These are phyloP conservation scores for Lactarius pseudohatsudake DNA, from an alignment of 768 basidiomycete species.

Conservation along the genomic window DNA sequence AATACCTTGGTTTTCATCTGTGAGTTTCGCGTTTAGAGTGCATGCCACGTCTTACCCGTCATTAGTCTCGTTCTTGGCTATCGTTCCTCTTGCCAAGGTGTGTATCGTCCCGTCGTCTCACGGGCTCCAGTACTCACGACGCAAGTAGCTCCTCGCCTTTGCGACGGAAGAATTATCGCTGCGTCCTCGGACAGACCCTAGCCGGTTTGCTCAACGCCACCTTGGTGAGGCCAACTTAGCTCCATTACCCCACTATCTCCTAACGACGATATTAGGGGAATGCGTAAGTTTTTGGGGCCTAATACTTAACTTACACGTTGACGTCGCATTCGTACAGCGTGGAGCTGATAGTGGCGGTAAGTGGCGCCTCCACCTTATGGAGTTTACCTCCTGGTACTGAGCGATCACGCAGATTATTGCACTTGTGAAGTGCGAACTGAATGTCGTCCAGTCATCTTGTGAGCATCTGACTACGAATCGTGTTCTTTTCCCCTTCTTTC, in stretches of 20 bases:
- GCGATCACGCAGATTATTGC: slow-evolving; percentile 44
- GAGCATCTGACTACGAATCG: slow-evolving; percentile 25
- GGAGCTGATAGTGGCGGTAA: slow-evolving; percentile 45
- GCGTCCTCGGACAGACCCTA: slow-evolving; percentile 77
- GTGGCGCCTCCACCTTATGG: slow-evolving; percentile 24
- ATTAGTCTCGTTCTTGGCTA: slow-evolving; percentile 74
- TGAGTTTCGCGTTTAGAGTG: slow-evolving; percentile 39
- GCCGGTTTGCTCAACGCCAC: slow-evolving; percentile 87
- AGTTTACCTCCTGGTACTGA: slow-evolving; percentile 19
- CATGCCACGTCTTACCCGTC: not conserved
- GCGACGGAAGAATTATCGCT: slow-evolving; percentile 84
- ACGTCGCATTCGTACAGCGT: slow-evolving; percentile 34
- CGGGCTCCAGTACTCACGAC: slow-evolving; percentile 8
- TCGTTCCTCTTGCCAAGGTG: slow-evolving; percentile 83
- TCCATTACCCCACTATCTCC: not conserved
- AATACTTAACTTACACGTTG: not conserved
- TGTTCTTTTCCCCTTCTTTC: not conserved
- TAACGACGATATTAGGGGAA: slow-evolving; percentile 30
- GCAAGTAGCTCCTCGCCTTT: slow-evolving; percentile 65
- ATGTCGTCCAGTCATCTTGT: slow-evolving; percentile 48
- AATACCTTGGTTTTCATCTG: slow-evolving; percentile 73
- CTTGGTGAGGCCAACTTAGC: slow-evolving; percentile 44
- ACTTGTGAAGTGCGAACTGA: slow-evolving; percentile 44
- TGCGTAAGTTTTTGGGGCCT: slow-evolving; percentile 29
- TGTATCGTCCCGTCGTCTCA: not conserved